Percentiles rank a stretch among this genome's conserved stretches.
Evolutionary conservation across 805 yeast genomes (phyloP).

Genomic region (Groenewaldozyma tartarivorans): DNA sequence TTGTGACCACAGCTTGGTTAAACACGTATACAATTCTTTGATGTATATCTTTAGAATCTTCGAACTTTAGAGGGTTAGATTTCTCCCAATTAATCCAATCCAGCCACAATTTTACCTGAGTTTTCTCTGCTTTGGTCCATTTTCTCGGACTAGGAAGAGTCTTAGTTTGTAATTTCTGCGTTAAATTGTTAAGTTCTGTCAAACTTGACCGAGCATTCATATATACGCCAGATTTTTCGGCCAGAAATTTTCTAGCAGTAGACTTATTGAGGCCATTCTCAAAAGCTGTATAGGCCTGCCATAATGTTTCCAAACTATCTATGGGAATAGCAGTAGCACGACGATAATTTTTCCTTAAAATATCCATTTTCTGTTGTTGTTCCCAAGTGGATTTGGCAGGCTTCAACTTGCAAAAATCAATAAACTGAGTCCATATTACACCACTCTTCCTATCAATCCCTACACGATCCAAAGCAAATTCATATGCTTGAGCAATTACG

Average conservation of each 20-base stretch:
- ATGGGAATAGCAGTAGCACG: constrained; percentile 69
- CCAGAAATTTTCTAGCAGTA: constrained; percentile 75
- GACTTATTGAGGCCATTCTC: constrained; percentile 67
- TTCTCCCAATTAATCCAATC: constrained; percentile 76
- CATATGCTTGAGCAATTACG: constrained; percentile 70
- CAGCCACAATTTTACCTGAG: constrained; percentile 51
- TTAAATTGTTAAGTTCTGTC: constrained; percentile 56
- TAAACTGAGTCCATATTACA: constrained; percentile 69
- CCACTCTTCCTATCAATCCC: constrained; percentile 71
- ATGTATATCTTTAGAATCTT: constrained; percentile 33
- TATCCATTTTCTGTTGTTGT: constrained; percentile 68
- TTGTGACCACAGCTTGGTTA: constrained; percentile 52
- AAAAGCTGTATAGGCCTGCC: constrained; percentile 77
- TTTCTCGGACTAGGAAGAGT: constrained; percentile 24
- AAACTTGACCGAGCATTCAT: constrained; percentile 78
- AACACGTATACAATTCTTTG: constrained; percentile 63
- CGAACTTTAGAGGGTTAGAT: constrained; percentile 54
- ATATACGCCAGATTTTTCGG: constrained; percentile 73
- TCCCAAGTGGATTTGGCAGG: constrained; percentile 64
- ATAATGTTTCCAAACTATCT: constrained; percentile 59
- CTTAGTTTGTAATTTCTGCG: constrained; percentile 39
- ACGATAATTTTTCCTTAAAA: constrained; percentile 63
- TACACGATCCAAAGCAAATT: constrained; percentile 66
- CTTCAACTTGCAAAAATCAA: constrained; percentile 62
- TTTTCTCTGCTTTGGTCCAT: constrained; percentile 19